These are phyloP conservation scores for Misopates orontium DNA, from an alignment of 257 asterid species.

Conservation along the genomic window DNA sequence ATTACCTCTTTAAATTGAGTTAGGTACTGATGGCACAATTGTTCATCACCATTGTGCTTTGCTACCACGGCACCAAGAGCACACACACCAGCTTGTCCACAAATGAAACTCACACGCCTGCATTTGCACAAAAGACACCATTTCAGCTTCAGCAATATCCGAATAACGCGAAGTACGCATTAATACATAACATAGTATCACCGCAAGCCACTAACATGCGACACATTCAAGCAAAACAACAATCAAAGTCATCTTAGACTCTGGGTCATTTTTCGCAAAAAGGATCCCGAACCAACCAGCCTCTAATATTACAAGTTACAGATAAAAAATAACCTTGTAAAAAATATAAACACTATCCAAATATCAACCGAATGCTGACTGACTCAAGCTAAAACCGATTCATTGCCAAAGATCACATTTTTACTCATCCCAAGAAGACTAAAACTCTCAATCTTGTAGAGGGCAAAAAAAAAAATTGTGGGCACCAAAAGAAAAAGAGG, in stretches of 20 bases:
- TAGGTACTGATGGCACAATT: conserved; percentile 46
- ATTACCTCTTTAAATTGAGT: conserved; percentile 58
- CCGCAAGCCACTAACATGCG: neutral
- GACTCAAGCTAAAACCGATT: conserved; percentile 1
- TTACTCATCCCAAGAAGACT: conserved; percentile 4
- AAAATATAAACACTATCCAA: too few species aligned
- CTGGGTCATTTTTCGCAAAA: too few species aligned
- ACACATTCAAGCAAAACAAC: too few species aligned
- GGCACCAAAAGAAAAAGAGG: neutral
- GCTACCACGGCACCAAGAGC: conserved; percentile 88
- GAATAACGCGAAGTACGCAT: too few species aligned
- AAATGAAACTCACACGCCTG: conserved; percentile 74
- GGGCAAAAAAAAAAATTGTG: neutral
- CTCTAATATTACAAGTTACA: neutral
- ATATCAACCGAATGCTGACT: too few species aligned
- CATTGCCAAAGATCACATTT: neutral
- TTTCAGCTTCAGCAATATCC: neutral
- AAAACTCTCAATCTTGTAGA: neutral
- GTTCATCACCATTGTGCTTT: conserved; percentile 52
- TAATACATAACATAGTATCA: too few species aligned
- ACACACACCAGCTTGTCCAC: conserved; percentile 73
- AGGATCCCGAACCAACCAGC: neutral
- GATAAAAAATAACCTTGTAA: neutral
- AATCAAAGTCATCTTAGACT: too few species aligned
- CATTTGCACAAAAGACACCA: conserved; percentile 14